Evolutionary conservation across 495 filamentous ascomycete species (phyloP).

Genomic region (Aspergillus sclerotiicarbonarius): DNA sequence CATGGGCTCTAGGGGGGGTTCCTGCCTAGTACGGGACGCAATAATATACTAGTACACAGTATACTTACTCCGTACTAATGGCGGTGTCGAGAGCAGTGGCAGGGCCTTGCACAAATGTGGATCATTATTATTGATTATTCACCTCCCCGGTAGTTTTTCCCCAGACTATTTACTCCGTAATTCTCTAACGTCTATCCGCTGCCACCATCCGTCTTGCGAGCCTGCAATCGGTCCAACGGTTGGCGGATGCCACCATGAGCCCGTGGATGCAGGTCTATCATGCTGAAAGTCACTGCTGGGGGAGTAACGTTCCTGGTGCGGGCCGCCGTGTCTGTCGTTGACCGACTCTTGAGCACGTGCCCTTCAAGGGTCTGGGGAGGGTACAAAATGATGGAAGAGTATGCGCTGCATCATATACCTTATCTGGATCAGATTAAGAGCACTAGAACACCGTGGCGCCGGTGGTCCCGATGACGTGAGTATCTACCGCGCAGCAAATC

Average conservation of each 20-base stretch:
- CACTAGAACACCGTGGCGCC: no score
- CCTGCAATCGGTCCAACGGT: neutral
- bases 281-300: neutral
- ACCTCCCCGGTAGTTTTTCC: no score
- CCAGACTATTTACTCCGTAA: neutral
- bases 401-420: neutral
- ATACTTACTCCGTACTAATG: no score
- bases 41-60: no score
- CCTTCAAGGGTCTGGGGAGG: neutral
- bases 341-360: conserved; percentile 1
- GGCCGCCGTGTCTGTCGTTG: neutral
- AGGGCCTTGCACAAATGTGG: no score
- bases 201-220: neutral
- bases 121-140: no score
- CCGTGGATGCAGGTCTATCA: neutral
- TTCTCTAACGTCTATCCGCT: neutral
- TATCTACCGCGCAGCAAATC: conserved; percentile 46
- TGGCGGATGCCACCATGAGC: neutral
- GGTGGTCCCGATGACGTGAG: conserved; percentile 9
- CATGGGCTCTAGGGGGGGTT: no score
- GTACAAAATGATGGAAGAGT: conserved; percentile 3
- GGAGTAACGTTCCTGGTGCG: neutral
- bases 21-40: no score
- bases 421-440: neutral
- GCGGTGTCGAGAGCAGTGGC: no score